These are phyloP conservation scores for Prunus mongolica DNA, from an alignment of 306 rosid genomes.

Conservation along the genomic window DNA sequence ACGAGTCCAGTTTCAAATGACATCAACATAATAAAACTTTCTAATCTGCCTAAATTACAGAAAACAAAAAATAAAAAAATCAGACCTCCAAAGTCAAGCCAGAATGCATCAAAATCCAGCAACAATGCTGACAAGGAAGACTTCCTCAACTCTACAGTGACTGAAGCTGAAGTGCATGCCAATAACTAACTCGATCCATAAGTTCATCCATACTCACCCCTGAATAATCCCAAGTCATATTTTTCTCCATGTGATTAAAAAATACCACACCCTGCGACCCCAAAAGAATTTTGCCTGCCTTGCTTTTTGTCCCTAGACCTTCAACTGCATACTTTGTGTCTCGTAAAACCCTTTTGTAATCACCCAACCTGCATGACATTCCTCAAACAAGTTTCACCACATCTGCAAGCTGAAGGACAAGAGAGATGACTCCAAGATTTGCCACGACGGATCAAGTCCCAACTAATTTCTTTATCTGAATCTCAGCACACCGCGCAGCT, in stretches of 20 bases:
- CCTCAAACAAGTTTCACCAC: background rate
- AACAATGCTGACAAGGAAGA: background rate
- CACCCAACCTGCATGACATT: background rate
- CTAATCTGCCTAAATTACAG: background rate
- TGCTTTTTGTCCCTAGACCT: too few species aligned
- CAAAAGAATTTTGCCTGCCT: too few species aligned
- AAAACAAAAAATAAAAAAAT: too few species aligned
- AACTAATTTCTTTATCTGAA: constrained; percentile 58
- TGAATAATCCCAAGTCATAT: background rate
- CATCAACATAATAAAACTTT: background rate
- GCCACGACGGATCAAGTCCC: constrained; percentile 53
- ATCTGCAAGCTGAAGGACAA: background rate
- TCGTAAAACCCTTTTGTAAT: background rate
- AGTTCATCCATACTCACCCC: too few species aligned
- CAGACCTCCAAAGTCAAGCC: background rate
- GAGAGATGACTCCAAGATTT: constrained; percentile 63
- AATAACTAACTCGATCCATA: background rate
- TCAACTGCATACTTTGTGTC: too few species aligned
- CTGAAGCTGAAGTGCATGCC: background rate
- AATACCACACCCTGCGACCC: too few species aligned
- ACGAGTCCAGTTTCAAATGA: background rate
- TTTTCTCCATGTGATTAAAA: too few species aligned
- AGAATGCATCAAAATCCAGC: background rate
- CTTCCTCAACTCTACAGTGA: background rate
- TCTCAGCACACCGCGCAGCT: constrained; percentile 41